phyloP scores from a whole-genome alignment of 805 yeast genomes.

The Pichia kluyveri region DNA sequence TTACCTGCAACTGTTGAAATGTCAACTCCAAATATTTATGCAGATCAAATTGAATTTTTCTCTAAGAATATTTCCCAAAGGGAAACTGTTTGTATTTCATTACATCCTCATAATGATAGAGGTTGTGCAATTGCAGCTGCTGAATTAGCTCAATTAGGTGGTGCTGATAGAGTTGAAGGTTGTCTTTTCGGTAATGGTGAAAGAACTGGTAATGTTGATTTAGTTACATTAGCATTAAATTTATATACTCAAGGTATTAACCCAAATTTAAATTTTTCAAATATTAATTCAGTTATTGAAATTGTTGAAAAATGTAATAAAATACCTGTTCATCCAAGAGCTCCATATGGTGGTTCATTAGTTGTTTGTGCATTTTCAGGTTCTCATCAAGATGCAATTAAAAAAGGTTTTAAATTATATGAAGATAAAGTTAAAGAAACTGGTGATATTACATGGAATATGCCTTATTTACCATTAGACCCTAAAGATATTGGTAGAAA shows the following conservation, averaged over 20 bases:
- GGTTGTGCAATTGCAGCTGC: slow-evolving; percentile 90
- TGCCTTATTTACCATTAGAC: slow-evolving; percentile 79
- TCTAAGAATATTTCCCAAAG: slow-evolving; percentile 52
- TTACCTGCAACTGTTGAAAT: slow-evolving; percentile 82
- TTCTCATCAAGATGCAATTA: slow-evolving; percentile 84
- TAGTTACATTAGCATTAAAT: slow-evolving; percentile 69
- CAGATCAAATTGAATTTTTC: slow-evolving; percentile 78
- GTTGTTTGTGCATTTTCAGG: slow-evolving; percentile 82
- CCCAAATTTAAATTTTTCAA: slow-evolving; percentile 65
- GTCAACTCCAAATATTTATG: slow-evolving; percentile 73
- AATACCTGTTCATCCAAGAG: slow-evolving; percentile 68
- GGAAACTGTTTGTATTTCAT: slow-evolving; percentile 62
- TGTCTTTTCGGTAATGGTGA: slow-evolving; percentile 83
- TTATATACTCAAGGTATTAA: slow-evolving; percentile 71
- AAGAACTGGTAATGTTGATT: slow-evolving; percentile 80
- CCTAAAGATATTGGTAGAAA: slow-evolving; percentile 80
- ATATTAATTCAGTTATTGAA: slow-evolving; percentile 56
- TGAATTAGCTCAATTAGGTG: slow-evolving; percentile 72
- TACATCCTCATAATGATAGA: slow-evolving; percentile 79
- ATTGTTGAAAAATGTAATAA: slow-evolving; percentile 74
- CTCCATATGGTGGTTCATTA: slow-evolving; percentile 76
- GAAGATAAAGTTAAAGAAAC: slow-evolving; percentile 27
- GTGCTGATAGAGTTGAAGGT: slow-evolving; percentile 85
- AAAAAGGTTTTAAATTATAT: slow-evolving; percentile 60
- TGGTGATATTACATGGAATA: slow-evolving; percentile 44